These are phyloP conservation scores for Ganoderma resinaceum DNA, from an alignment of 1,284 basidiomycete genomes.

Conservation along the genomic window DNA sequence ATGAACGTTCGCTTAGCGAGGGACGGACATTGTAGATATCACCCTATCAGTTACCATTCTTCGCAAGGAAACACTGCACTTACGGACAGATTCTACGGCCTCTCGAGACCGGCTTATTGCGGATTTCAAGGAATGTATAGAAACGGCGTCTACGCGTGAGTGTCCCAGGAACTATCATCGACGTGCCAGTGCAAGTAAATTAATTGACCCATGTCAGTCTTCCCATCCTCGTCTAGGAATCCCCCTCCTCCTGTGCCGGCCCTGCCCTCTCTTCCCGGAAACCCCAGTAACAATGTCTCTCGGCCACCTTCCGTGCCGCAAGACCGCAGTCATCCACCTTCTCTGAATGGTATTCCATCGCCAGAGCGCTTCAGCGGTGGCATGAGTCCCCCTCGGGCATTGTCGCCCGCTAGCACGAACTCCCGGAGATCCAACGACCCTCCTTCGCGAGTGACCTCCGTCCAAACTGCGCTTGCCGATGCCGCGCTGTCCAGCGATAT, in stretches of 20 bases:
- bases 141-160: constrained; percentile 79
- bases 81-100: constrained; percentile 71
- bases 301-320: constrained; percentile 31
- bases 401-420: constrained; percentile 33
- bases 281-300: constrained; percentile 29
- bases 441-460: constrained; percentile 33
- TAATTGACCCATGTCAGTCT: constrained; percentile 48
- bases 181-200: constrained; percentile 8
- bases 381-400: constrained; percentile 35
- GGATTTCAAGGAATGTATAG: constrained; percentile 87
- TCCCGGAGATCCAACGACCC: constrained; percentile 27
- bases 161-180: constrained; percentile 22
- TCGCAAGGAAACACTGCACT: constrained; percentile 84
- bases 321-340: constrained; percentile 25
- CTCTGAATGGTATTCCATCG: constrained; percentile 20
- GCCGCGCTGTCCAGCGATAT: constrained; percentile 35
- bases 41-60: constrained; percentile 84
- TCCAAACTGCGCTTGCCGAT: constrained; percentile 28
- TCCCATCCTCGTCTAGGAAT: constrained; percentile 59
- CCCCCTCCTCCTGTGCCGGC: constrained; percentile 37
- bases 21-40: constrained; percentile 54
- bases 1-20: neutral
- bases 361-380: constrained; percentile 29
- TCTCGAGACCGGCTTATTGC: constrained; percentile 72
- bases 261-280: constrained; percentile 27